Conservation (phyloP, 2,329 filamentous ascomycete species). For the Penicillium polonicum region DNA sequence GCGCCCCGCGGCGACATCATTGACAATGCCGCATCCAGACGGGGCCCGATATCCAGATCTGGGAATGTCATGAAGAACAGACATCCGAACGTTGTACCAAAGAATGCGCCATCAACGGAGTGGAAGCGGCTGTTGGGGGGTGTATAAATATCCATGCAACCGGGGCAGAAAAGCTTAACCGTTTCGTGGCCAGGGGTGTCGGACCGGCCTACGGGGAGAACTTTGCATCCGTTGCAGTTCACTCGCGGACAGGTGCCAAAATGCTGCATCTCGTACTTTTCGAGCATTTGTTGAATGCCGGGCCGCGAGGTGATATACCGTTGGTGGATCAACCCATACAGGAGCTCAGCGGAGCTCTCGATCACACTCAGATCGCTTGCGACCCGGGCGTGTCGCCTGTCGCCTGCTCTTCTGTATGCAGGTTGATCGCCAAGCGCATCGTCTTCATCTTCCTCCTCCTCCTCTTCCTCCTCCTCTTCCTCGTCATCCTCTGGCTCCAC, state of each 20-base stretch:
- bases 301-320: conserved; percentile 95
- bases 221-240: conserved; percentile 84
- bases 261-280: conserved; percentile 96
- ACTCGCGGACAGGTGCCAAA: conserved; percentile 96
- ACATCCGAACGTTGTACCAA: conserved; percentile 93
- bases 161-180: conserved; percentile 96
- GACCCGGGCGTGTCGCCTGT: conserved; percentile 79
- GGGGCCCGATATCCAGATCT: conserved; percentile 79
- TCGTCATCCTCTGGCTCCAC: conserved; percentile 90
- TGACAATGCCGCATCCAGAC: conserved; percentile 53
- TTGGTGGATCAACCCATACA: conserved; percentile 97
- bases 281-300: conserved; percentile 98
- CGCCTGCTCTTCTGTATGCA: conserved; percentile 53
- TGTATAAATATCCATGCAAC: conserved; percentile 94
- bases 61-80: conserved; percentile 99
- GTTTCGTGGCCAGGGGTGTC: conserved; percentile 96
- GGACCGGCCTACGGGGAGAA: conserved; percentile 87
- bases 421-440: conserved; percentile 59
- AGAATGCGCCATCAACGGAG: conserved; percentile 95
- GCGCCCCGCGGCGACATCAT: conserved; percentile 25
- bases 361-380: conserved; percentile 92
- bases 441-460: conserved; percentile 69
- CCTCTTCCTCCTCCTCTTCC: conserved; percentile 63
- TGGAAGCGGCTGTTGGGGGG: conserved; percentile 97
- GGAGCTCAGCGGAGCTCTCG: conserved; percentile 94